Conservation (phyloP, 345 rosid species). For the Conringia planisiliqua region DNA sequence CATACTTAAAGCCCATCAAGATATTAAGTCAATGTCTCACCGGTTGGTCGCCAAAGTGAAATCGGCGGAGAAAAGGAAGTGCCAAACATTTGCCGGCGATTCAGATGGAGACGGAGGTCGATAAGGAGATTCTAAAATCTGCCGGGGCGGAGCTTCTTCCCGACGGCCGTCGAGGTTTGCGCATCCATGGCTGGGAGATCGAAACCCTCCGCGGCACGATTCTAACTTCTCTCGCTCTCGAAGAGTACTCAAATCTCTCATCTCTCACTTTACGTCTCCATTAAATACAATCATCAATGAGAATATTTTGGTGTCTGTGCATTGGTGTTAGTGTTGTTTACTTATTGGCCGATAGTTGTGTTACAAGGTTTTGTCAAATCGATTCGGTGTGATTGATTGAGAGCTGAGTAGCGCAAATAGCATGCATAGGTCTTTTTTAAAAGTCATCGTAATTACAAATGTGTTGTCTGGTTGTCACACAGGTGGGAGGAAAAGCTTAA, state of each 20-base stretch:
- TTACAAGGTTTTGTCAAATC: background rate
- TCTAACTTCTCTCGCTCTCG: constrained; percentile 61
- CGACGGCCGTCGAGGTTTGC: constrained; percentile 66
- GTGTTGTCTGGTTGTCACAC: constrained; percentile 20
- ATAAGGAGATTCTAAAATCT: constrained; percentile 64
- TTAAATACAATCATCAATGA: background rate
- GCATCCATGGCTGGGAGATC: constrained; percentile 81
- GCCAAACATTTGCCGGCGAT: constrained; percentile 1
- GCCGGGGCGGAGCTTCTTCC: constrained; percentile 65
- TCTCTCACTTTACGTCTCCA: background rate
- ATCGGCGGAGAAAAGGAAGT: constrained; percentile 8
- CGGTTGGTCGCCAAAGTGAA: constrained; percentile 13
- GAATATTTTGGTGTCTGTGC: background rate
- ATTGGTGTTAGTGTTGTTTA: background rate
- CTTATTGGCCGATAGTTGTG: background rate
- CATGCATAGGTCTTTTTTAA: background rate
- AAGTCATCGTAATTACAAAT: background rate
- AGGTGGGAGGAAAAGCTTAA: constrained; percentile 86
- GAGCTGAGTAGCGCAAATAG: background rate
- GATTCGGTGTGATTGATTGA: constrained; percentile 13
- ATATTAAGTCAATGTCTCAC: constrained; percentile 10
- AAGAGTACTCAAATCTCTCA: constrained; percentile 39
- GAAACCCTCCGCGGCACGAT: constrained; percentile 67
- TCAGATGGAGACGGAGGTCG: constrained; percentile 59
- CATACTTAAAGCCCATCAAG: constrained; percentile 10